Percentiles rank a stretch among this genome's conserved stretches.
Conservation (phyloP, 306 rosid genomes). For the Rosa multiflora region DNA sequence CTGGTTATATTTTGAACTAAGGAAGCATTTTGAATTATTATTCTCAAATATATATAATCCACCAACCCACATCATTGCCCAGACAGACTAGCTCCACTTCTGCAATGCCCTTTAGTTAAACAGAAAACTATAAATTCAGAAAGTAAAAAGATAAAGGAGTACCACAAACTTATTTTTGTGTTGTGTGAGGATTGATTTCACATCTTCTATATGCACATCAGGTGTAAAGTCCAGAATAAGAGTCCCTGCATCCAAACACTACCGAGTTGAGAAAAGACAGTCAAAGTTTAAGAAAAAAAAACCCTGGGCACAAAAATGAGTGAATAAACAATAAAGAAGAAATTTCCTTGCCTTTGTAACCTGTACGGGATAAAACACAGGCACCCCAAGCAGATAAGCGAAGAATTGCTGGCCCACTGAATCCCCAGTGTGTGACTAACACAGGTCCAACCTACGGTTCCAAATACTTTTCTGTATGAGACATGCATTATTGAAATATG, state of each 20-base stretch:
- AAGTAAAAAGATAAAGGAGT: constrained; percentile 27
- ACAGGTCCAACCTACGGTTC: constrained; percentile 74
- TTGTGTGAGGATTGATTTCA: constrained; percentile 57
- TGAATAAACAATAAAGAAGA: neutral
- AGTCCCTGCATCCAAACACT: constrained; percentile 55
- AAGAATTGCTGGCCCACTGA: constrained; percentile 92
- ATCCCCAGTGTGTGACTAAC: constrained; percentile 96
- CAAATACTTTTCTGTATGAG: constrained; percentile 17
- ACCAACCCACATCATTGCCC: neutral
- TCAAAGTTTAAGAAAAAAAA: neutral
- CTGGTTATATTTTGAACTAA: neutral
- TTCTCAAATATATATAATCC: neutral
- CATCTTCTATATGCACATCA: constrained; percentile 63
- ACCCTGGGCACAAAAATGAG: neutral
- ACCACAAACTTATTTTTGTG: constrained; percentile 78
- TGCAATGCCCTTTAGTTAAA: constrained; percentile 3
- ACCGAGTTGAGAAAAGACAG: constrained; percentile 26
- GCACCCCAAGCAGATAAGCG: constrained; percentile 97
- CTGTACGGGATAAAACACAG: constrained; percentile 63
- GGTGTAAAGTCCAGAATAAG: constrained; percentile 77
- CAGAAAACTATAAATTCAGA: constrained; percentile 14
- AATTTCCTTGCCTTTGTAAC: constrained; percentile 58
- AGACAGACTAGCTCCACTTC: constrained; percentile 15
- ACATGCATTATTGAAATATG: constrained; percentile 20
- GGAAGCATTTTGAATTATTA: neutral